These are phyloP conservation scores for Ulmus americana DNA, from an alignment of 331 rosid species.

Conservation along the genomic window DNA sequence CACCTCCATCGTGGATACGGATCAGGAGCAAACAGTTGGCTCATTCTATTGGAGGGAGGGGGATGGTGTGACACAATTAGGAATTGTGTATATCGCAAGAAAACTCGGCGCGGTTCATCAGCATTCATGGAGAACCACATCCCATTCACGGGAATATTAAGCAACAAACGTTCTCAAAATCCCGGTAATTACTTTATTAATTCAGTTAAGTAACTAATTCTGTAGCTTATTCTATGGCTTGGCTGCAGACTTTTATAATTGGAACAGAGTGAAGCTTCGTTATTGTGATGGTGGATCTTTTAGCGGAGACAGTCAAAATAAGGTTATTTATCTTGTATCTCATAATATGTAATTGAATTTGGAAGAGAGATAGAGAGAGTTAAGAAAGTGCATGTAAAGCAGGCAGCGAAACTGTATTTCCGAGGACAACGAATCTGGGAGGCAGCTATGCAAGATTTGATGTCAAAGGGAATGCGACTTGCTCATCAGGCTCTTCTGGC, in stretches of 20 bases:
- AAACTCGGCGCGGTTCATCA: constrained; percentile 68
- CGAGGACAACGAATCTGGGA: constrained; percentile 86
- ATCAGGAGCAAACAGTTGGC: constrained; percentile 76
- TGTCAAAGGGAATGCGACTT: constrained; percentile 71
- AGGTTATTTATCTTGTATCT: constrained; percentile 42
- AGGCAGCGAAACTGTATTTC: constrained; percentile 62
- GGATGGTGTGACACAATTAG: constrained; percentile 86
- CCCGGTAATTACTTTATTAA: constrained; percentile 48
- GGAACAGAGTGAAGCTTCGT: constrained; percentile 92
- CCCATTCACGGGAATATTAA: constrained; percentile 70
- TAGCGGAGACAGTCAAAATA: constrained; percentile 63
- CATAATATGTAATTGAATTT: too few relatives aligned
- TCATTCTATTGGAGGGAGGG: constrained; percentile 79
- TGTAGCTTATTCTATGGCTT: not conserved
- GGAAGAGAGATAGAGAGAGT: too few relatives aligned
- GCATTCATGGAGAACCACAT: constrained; percentile 72
- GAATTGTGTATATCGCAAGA: constrained; percentile 80
- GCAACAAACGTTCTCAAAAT: constrained; percentile 62
- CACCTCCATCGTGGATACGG: constrained; percentile 67
- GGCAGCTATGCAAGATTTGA: constrained; percentile 90
- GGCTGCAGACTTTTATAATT: constrained; percentile 76
- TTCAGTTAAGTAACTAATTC: not conserved
- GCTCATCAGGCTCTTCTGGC: constrained; percentile 93
- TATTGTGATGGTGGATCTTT: constrained; percentile 98
- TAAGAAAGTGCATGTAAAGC: too few relatives aligned